Conservation (phyloP, 148 eudicot species). For the Fagopyrum esculentum region DNA sequence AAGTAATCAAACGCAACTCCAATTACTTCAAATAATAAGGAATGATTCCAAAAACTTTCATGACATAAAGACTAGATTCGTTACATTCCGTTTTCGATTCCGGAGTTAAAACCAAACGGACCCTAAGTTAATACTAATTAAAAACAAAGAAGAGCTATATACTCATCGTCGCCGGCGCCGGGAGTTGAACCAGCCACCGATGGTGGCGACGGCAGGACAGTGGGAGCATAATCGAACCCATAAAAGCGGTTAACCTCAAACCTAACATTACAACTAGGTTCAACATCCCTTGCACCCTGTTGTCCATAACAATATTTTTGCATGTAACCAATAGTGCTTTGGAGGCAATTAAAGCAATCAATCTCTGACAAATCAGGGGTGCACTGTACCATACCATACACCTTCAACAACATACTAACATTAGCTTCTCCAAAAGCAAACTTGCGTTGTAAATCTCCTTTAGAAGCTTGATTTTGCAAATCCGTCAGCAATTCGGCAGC, state of each 20-base stretch:
- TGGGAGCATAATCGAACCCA: not conserved
- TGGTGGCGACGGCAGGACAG: not conserved
- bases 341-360: not conserved
- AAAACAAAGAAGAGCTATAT: no score
- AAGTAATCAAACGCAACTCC: no score
- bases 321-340: not conserved
- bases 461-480: not conserved
- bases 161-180: no score
- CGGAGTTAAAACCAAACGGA: no score
- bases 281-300: not conserved
- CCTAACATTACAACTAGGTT: slow-evolving; percentile 12
- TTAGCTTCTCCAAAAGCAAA: slow-evolving; percentile 7
- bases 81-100: no score
- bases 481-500: slow-evolving; percentile 2
- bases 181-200: not conserved
- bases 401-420: not conserved
- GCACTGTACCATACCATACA: not conserved
- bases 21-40: no score
- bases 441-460: slow-evolving; percentile 14
- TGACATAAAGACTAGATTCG: no score
- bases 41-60: no score
- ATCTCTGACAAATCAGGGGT: not conserved
- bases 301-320: not conserved
- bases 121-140: no score
- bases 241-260: slow-evolving; percentile 8